phyloP scores from a whole-genome alignment of 352 stramenopile genomes.

The Pythium aquatile region DNA sequence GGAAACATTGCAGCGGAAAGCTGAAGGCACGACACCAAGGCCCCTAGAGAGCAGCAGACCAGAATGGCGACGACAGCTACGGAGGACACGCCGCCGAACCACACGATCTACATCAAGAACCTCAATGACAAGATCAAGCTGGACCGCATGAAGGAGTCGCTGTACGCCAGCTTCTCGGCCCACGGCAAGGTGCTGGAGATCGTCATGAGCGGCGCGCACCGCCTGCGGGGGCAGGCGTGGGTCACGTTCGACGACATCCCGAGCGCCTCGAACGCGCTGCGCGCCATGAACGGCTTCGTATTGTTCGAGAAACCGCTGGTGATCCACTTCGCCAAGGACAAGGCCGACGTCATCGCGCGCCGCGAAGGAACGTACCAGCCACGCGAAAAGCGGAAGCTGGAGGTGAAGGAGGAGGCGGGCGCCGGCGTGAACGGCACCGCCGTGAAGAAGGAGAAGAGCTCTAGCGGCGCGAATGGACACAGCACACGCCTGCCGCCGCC shows the following conservation, averaged over 20 bases:
- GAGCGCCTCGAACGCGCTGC: constrained; percentile 86
- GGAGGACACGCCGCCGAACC: constrained; percentile 76
- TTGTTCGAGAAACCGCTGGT: constrained; percentile 89
- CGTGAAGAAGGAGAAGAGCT: constrained; percentile 31
- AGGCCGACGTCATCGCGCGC: constrained; percentile 74
- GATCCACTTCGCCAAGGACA: constrained; percentile 83
- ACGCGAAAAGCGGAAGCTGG: constrained; percentile 80
- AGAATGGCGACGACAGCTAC: constrained; percentile 24
- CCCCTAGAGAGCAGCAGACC: not conserved
- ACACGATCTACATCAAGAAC: constrained; percentile 95
- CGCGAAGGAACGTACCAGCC: constrained; percentile 73
- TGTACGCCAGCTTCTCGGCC: constrained; percentile 91
- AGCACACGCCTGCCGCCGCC: constrained; percentile 31
- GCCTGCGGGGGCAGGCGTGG: constrained; percentile 90
- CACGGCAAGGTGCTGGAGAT: constrained; percentile 93
- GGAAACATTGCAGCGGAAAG: not conserved
- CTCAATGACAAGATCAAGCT: constrained; percentile 95
- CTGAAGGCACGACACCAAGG: not conserved
- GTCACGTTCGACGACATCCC: constrained; percentile 90
- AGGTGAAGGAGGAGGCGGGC: constrained; percentile 37
- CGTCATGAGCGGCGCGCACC: constrained; percentile 78
- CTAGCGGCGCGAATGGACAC: constrained; percentile 32
- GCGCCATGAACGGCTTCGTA: constrained; percentile 82
- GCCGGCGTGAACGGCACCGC: not conserved
- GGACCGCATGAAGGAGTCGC: constrained; percentile 85